Conservation (phyloP, 2,329 filamentous ascomycete genomes). For the Trichoderma sp. region DNA sequence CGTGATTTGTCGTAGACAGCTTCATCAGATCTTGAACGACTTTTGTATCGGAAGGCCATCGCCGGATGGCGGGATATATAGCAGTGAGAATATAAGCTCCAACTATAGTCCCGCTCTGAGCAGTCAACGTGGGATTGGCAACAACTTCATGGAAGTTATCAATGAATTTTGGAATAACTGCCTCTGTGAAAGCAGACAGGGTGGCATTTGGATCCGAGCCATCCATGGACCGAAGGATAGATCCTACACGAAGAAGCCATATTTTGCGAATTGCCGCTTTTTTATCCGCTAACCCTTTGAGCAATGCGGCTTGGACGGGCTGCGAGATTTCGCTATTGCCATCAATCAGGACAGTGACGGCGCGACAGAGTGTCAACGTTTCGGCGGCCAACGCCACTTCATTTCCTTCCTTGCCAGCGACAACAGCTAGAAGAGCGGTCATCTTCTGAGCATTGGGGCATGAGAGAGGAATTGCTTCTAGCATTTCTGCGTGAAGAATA, state of each 20-base stretch:
- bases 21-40: conserved; percentile 55
- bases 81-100: conserved; percentile 75
- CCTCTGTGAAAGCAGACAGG: conserved; percentile 56
- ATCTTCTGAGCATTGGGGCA: conserved; percentile 67
- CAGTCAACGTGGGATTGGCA: conserved; percentile 75
- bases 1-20: conserved; percentile 66
- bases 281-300: conserved; percentile 86
- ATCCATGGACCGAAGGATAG: conserved; percentile 65
- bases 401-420: conserved; percentile 84
- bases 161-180: conserved; percentile 58
- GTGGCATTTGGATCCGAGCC: conserved; percentile 52
- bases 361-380: conserved; percentile 69
- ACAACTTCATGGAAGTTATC: conserved; percentile 77
- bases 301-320: conserved; percentile 68
- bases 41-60: conserved; percentile 58
- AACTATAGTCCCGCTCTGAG: conserved; percentile 81
- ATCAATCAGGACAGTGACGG: conserved; percentile 65
- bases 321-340: conserved; percentile 66
- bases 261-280: conserved; percentile 74
- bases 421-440: conserved; percentile 65
- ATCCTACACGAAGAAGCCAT: conserved; percentile 78
- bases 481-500: conserved; percentile 78
- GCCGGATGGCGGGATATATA: conserved; percentile 60
- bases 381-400: conserved; percentile 80
- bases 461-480: conserved; percentile 66